These are phyloP conservation scores for Byssochlamys sp. DNA, from an alignment of 2,329 filamentous ascomycete genomes.

Conservation along the genomic window DNA sequence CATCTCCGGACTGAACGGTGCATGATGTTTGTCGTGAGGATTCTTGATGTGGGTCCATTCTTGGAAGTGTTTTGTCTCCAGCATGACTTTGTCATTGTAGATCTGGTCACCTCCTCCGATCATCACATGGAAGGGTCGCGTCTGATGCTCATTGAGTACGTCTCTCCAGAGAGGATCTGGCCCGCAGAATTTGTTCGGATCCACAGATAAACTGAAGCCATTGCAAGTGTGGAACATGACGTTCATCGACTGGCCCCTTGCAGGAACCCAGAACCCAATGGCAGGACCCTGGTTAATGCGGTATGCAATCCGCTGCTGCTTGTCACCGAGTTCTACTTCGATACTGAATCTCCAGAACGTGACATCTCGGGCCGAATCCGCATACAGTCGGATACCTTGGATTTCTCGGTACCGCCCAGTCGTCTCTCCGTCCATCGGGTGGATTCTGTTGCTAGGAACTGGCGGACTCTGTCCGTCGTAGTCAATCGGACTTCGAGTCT, in stretches of 20 bases:
- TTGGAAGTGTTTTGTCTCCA: slow-evolving; percentile 64
- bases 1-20: slow-evolving; percentile 69
- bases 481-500: slow-evolving; percentile 40
- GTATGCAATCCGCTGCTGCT: slow-evolving; percentile 81
- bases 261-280: slow-evolving; percentile 89
- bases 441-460: slow-evolving; percentile 39
- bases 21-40: slow-evolving; percentile 65
- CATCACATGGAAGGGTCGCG: slow-evolving; percentile 93
- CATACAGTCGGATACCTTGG: slow-evolving; percentile 68
- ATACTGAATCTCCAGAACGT: slow-evolving; percentile 98
- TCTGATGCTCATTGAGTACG: slow-evolving; percentile 84
- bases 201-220: slow-evolving; percentile 74
- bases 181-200: slow-evolving; percentile 72
- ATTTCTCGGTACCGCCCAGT: slow-evolving; percentile 74
- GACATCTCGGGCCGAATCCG: slow-evolving; percentile 70
- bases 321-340: slow-evolving; percentile 71
- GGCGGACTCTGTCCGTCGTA: slow-evolving; percentile 31
- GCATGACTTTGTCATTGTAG: slow-evolving; percentile 79
- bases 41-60: slow-evolving; percentile 79
- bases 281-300: slow-evolving; percentile 86
- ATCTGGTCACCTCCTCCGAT: slow-evolving; percentile 93
- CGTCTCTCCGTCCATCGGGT: slow-evolving; percentile 62
- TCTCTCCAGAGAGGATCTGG: slow-evolving; percentile 96
- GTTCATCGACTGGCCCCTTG: slow-evolving; percentile 78
- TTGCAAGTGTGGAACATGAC: slow-evolving; percentile 99